Conservation (phyloP, 129 eudicot genomes). For the Rutidosis leptorrhynchoides region DNA sequence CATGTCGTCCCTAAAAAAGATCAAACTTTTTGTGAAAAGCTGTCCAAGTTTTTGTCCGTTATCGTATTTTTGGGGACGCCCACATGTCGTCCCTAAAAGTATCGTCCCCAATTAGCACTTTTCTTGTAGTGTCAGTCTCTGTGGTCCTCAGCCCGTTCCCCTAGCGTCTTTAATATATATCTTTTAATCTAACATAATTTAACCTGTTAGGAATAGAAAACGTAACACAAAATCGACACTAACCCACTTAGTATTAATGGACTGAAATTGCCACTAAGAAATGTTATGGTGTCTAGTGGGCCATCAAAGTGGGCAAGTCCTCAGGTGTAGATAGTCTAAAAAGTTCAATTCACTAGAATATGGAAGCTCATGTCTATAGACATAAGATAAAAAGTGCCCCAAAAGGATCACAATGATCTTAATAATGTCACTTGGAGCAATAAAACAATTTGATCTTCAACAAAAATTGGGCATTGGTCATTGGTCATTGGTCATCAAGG, state of each 20-base stretch:
- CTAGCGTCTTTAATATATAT: not conserved
- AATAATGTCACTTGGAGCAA: slow-evolving; percentile 3
- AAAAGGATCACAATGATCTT: not conserved
- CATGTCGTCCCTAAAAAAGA: too few relatives aligned
- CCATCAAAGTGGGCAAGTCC: not conserved
- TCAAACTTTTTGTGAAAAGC: too few relatives aligned
- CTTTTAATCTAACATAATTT: not conserved
- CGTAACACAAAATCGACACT: not conserved
- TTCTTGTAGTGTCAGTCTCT: too few relatives aligned
- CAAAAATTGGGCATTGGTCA: not conserved
- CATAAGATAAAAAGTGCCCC: not conserved
- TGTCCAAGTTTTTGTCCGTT: too few relatives aligned
- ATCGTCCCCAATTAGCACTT: too few relatives aligned
- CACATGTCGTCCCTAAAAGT: too few relatives aligned
- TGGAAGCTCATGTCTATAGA: not conserved
- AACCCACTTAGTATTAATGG: not conserved
- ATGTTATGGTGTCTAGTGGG: not conserved
- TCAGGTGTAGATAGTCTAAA: not conserved
- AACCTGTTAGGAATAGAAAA: not conserved
- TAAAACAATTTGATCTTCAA: not conserved
- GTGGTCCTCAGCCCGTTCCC: not conserved
- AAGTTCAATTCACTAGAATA: not conserved
- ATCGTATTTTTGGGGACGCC: too few relatives aligned
- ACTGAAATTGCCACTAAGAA: not conserved
- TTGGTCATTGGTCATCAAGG: not conserved